Evolutionary conservation across 2,329 filamentous ascomycete species (phyloP).

Genomic region (Pseudocercospora vitis): DNA sequence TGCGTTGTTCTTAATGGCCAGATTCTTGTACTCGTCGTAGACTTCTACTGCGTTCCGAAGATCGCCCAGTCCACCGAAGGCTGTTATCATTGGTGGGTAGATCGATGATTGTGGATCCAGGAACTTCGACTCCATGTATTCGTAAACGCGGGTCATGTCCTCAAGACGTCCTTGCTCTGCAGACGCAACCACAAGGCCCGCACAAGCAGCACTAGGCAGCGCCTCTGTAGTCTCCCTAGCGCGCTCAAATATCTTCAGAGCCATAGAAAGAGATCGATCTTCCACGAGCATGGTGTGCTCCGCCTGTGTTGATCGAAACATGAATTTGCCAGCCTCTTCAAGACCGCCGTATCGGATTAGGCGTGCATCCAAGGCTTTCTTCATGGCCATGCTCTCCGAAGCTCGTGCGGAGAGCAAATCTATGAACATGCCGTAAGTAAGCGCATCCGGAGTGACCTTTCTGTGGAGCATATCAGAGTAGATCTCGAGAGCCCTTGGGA

Average conservation of each 20-base stretch:
- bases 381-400: constrained; percentile 72
- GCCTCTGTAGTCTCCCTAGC: constrained; percentile 62
- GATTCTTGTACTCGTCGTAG: constrained; percentile 88
- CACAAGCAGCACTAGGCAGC: constrained; percentile 81
- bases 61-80: constrained; percentile 79
- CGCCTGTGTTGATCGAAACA: constrained; percentile 83
- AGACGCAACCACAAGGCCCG: constrained; percentile 81
- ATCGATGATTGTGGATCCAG: constrained; percentile 75
- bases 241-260: constrained; percentile 79
- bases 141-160: constrained; percentile 87
- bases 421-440: constrained; percentile 86
- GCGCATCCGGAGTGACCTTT: constrained; percentile 74
- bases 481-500: constrained; percentile 88
- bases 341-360: constrained; percentile 81
- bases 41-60: constrained; percentile 86
- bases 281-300: constrained; percentile 83
- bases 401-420: constrained; percentile 77
- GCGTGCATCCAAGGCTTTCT: constrained; percentile 74
- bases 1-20: constrained; percentile 81
- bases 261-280: constrained; percentile 82
- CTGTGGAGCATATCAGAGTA: constrained; percentile 95
- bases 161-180: constrained; percentile 76
- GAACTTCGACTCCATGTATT: constrained; percentile 81
- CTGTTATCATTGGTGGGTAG: constrained; percentile 93
- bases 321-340: constrained; percentile 79